Evolutionary conservation across 2,329 filamentous ascomycete species (phyloP), one percentile per base, ranked within the genome.

Genomic region (Pseudomassariella vexata): DNA sequence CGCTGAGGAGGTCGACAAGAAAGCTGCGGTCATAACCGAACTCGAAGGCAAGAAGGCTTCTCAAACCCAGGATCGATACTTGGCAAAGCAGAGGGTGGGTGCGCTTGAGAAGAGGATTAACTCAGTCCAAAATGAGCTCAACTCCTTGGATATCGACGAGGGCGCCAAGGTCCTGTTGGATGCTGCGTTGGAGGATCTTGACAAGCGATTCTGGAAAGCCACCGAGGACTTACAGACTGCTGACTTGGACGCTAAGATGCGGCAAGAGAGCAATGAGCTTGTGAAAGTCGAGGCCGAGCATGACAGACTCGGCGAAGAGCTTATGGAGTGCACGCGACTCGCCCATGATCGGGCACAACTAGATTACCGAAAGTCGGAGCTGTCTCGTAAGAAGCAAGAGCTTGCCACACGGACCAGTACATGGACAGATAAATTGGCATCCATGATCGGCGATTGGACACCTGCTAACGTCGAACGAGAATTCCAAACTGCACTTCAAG

Each of bases 281-380:
- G 74, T 76, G 39, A 67, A 73, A 25, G 60, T 94, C 2, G 87
- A 95, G 48, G 76, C 73, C 14, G 77, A 83, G 47, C 81, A 74
- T 37, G 77, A 84, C 21, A 78, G 70, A 44, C 68, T 96, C 18
- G 81, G 82, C 26, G 65, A 72, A n/a, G 90, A 96, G 52, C 73
- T 95, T 21, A 73, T 88, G 7, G 83, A 94, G 47, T 86, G 82
- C 37, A 94, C 85, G 3, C 79, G 81, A 36, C 74, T 85, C 36
- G 87, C 88, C 5, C 79, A 82, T 4, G 88, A 94, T 40, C 74
- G 88, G 22, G 92, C 90, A 9, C 82, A 85, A 46, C 70, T 98
- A 9, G 85, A 94, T 36, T 79, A 85, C 45, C 71, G 89, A 20
- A 88, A 83, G 49, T 89, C 88, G 46, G 85, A 95, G 49, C 59